Base-by-base conservation (phyloP, 2,329 filamentous ascomycete genomes). In the Epichloe scottii region DNA sequence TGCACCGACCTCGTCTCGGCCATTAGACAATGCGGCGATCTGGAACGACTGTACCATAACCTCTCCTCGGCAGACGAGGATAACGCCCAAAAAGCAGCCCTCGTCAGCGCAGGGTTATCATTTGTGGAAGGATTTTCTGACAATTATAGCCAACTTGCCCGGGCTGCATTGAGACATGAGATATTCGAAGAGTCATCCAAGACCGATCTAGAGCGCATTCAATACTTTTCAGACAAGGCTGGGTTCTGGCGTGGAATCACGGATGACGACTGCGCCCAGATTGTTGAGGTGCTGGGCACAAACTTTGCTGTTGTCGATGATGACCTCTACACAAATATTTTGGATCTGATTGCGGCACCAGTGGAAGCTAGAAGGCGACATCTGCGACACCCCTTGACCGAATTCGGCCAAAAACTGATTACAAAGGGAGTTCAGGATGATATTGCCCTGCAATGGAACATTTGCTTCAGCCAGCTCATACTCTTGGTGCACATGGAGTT, bases 401-500 rank as follows among this genome's bases (percentile, higher is more conserved):
- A 83, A 42, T 89, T 91, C 62, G 91, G 91, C 17, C 79, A 82
- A 40, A 87, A 81, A 57, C 70, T 89, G 2, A 73, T 89, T 14
- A 78, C 95, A 11, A 83, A 82, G 54, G 84, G 88, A 6, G 81
- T 87, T 0, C 85, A 91, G 61, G 89, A 97, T 62, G 84, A 79
- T 12, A 77, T 93, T 6, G 76, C 85, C 48, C 68, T 87, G 34
- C 84, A 86, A 53, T 83, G 82, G 68, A 80, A 80, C 53, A 73
- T 93, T 8, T 81, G 94, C 48, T 81, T 94, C 55, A 89, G 91
- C 61, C 79, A 97, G 52, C 71, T 97, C 2, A 76, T 93, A 3
- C 75, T 98, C 6, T 74, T 95, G 15, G 77, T 93, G 10, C 89
- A 96, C 65, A 85, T 97, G 75, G 85, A 93, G 63, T 84, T 83